A percentile compares a stretch with the other conserved stretches of the same genome.
Conservation (phyloP, 1,284 basidiomycete genomes). For the Calocybe gambosa region DNA sequence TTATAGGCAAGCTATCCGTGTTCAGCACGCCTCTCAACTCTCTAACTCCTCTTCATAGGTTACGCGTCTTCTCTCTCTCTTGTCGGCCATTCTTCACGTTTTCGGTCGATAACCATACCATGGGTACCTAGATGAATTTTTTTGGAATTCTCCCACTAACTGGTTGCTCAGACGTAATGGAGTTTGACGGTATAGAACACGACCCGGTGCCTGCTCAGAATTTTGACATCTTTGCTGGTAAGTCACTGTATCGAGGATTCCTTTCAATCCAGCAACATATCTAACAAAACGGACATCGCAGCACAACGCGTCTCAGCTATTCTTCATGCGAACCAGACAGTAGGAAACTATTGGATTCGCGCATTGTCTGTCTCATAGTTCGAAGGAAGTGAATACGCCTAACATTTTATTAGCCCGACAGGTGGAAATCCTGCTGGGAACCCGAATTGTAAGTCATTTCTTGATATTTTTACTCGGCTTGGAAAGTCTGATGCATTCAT, state of each 20-base stretch:
- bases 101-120: conserved; percentile 39
- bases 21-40: neutral
- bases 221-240: conserved; percentile 29
- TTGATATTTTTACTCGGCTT: neutral
- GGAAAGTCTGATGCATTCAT: neutral
- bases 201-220: conserved; percentile 28
- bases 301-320: conserved; percentile 28
- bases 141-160: neutral
- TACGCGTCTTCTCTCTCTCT: conserved; percentile 48
- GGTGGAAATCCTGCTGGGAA: conserved; percentile 24
- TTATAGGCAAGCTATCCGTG: conserved; percentile 20
- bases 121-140: conserved; percentile 16
- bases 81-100: conserved; percentile 33
- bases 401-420: conserved; percentile 17
- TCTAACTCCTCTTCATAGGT: conserved; percentile 12
- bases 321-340: conserved; percentile 28
- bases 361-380: conserved; percentile 18
- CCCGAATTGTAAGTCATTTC: conserved; percentile 22
- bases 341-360: conserved; percentile 33
- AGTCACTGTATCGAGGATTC: neutral
- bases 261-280: neutral
- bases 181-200: conserved; percentile 33
- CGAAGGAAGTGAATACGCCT: neutral
- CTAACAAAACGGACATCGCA: conserved; percentile 4
- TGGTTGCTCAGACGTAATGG: conserved; percentile 29